phyloP scores from a whole-genome alignment of 2,329 filamentous ascomycete genomes.

The Gaeumannomyces sp. region DNA sequence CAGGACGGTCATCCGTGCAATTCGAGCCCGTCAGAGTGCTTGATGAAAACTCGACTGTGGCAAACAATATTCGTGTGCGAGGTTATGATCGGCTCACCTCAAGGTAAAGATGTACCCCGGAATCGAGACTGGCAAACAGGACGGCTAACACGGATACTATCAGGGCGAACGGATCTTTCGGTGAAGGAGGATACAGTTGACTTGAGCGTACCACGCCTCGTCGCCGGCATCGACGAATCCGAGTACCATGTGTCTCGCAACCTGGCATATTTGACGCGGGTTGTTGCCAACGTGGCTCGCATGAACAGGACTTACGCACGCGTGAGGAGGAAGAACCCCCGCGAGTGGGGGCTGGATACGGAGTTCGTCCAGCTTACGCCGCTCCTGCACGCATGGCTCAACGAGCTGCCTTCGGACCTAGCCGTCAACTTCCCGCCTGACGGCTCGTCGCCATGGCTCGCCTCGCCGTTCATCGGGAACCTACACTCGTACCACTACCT shows the following conservation, averaged over 20 bases:
- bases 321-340: conserved; percentile 62
- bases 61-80: conserved; percentile 81
- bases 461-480: conserved; percentile 83
- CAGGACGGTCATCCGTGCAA: conserved; percentile 65
- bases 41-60: conserved; percentile 83
- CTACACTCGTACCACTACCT: conserved; percentile 86
- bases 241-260: conserved; percentile 77
- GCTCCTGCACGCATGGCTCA: conserved; percentile 68
- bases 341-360: conserved; percentile 81
- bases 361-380: conserved; percentile 75
- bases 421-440: conserved; percentile 71
- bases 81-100: conserved; percentile 86
- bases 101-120: conserved; percentile 53
- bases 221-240: conserved; percentile 62
- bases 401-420: conserved; percentile 71
- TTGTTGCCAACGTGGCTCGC: conserved; percentile 70
- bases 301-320: conserved; percentile 71
- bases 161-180: conserved; percentile 71
- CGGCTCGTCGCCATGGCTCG: conserved; percentile 74
- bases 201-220: conserved; percentile 57
- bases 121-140: too few species aligned
- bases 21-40: conserved; percentile 65
- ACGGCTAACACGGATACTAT: background rate
- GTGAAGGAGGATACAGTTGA: conserved; percentile 73
- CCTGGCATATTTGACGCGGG: conserved; percentile 72